These are phyloP conservation scores for Penicillium cataractarum DNA, from an alignment of 495 filamentous ascomycete species.

Conservation along the genomic window DNA sequence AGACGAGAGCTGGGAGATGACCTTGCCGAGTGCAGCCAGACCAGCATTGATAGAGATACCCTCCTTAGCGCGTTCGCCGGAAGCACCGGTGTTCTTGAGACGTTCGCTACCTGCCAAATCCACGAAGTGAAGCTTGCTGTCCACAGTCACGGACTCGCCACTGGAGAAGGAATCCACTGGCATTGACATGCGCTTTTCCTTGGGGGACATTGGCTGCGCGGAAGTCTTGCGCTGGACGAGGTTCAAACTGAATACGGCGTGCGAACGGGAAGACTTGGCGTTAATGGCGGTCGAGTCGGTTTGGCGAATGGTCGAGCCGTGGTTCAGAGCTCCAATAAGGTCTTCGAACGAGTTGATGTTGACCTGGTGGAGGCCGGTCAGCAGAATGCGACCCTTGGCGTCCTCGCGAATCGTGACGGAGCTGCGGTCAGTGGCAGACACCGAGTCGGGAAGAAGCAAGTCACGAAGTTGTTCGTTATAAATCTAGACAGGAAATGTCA, in stretches of 20 bases:
- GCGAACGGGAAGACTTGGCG: constrained; percentile 96
- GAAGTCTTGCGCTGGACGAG: constrained; percentile 82
- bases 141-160: constrained; percentile 77
- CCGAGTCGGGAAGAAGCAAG: constrained; percentile 79
- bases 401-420: constrained; percentile 89
- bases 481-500: constrained; percentile 57
- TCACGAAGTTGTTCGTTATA: constrained; percentile 97
- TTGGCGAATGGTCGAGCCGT: constrained; percentile 92
- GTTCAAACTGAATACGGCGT: constrained; percentile 96
- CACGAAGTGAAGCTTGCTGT: constrained; percentile 99
- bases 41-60: constrained; percentile 99
- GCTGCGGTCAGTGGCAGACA: constrained; percentile 67
- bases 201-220: constrained; percentile 49
- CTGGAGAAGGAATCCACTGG: constrained; percentile 80
- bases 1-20: constrained; percentile 97
- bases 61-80: constrained; percentile 92
- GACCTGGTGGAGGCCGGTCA: constrained; percentile 87
- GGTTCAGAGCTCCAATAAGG: constrained; percentile 82
- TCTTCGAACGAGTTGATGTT: constrained; percentile 92
- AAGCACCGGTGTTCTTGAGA: constrained; percentile 95
- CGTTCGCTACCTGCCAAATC: constrained; percentile 97
- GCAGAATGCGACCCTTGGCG: constrained; percentile 89
- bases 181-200: constrained; percentile 88
- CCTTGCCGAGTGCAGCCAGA: constrained; percentile 92
- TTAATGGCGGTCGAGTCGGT: constrained; percentile 99